These are phyloP conservation scores for Lepidium sativum DNA, from an alignment of 345 rosid genomes.

Conservation along the genomic window DNA sequence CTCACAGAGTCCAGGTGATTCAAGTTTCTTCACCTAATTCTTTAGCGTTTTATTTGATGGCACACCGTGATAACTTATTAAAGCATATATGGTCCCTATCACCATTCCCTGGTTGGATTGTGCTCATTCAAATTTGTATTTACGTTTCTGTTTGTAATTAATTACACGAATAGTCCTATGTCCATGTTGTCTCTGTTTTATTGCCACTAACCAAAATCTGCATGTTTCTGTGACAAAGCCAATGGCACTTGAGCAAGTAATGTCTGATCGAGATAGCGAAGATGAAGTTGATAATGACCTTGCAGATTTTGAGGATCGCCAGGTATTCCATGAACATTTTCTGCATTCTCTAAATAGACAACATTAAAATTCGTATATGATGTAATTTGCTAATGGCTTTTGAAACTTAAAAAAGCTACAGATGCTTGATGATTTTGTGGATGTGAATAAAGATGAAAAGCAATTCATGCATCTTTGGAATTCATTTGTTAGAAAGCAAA, in stretches of 20 bases:
- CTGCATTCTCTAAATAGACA: neutral
- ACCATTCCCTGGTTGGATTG: neutral
- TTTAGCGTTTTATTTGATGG: neutral
- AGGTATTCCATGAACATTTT: constrained; percentile 42
- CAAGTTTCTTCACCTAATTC: neutral
- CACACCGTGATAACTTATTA: neutral
- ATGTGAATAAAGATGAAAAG: constrained; percentile 75
- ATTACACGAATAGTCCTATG: no score
- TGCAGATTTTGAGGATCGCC: constrained; percentile 75
- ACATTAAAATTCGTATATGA: neutral
- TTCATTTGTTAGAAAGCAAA: constrained; percentile 82
- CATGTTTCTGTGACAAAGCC: constrained; percentile 39
- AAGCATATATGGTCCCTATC: neutral
- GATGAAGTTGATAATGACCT: constrained; percentile 82
- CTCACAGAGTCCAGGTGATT: constrained; percentile 92
- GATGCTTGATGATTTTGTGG: constrained; percentile 98
- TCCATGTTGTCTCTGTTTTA: neutral
- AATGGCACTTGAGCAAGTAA: constrained; percentile 71
- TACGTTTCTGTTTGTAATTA: neutral
- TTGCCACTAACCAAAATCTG: constrained; percentile 9
- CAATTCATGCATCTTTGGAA: constrained; percentile 94
- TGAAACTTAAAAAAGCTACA: constrained; percentile 31
- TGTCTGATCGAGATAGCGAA: constrained; percentile 86
- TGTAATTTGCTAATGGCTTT: constrained; percentile 6
- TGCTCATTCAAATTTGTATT: neutral